Conservation (phyloP, 139 green algal species). For the Eudorina sp. region DNA sequence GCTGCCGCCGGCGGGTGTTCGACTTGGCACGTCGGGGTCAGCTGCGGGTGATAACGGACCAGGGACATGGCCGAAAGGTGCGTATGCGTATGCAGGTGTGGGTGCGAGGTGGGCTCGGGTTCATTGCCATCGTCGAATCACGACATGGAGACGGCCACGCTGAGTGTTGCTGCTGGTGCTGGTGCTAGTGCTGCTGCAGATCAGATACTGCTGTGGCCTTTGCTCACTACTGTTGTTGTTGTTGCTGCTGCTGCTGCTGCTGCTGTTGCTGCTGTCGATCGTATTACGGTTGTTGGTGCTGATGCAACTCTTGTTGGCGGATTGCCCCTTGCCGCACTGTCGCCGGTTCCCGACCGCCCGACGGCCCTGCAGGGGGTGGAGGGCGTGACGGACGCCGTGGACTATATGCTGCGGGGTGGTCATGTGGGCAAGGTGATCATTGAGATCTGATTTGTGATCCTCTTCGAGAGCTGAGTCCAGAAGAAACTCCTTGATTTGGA, state of each 20-base stretch:
- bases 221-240: neutral
- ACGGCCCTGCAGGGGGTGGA: constrained; percentile 60
- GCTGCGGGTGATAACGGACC: constrained; percentile 59
- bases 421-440: constrained; percentile 85
- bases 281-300: neutral
- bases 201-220: neutral
- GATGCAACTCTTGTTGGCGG: neutral
- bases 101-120: neutral
- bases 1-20: constrained; percentile 61
- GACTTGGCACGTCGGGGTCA: constrained; percentile 51
- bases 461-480: too few relatives aligned
- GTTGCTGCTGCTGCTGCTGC: neutral
- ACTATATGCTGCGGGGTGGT: constrained; percentile 78
- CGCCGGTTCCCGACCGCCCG: neutral
- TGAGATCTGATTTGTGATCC: neutral
- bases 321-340: neutral
- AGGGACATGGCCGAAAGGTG: constrained; percentile 35
- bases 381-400: constrained; percentile 73
- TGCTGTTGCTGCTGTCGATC: neutral
- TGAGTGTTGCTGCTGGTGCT: neutral
- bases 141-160: neutral
- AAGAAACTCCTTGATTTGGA: too few relatives aligned
- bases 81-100: neutral
- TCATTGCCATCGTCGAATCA: neutral
- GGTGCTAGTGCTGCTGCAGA: neutral